Percentiles rank a stretch among this genome's conserved stretches.
Conservation (phyloP, 2,329 filamentous ascomycete genomes). For the Fusarium sp. region DNA sequence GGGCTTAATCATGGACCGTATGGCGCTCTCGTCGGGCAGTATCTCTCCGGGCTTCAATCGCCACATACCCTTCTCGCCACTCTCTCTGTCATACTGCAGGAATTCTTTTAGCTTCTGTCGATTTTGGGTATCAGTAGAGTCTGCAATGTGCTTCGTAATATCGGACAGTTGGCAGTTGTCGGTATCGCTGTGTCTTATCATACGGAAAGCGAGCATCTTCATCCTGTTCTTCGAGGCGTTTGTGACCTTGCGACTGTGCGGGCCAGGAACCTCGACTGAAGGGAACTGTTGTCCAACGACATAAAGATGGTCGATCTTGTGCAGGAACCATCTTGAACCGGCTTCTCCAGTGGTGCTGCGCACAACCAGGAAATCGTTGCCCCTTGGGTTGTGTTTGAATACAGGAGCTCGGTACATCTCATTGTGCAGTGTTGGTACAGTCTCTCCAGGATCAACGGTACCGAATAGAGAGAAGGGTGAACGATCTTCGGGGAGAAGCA, state of each 20-base stretch:
- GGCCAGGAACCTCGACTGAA: constrained; percentile 89
- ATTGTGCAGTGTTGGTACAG: constrained; percentile 90
- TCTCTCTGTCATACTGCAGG: constrained; percentile 86
- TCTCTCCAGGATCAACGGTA: constrained; percentile 89
- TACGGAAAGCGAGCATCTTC: constrained; percentile 93
- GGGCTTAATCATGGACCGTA: constrained; percentile 90
- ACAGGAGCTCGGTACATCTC: constrained; percentile 95
- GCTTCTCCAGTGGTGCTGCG: constrained; percentile 81
- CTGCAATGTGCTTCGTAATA: constrained; percentile 91
- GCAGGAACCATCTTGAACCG: constrained; percentile 84
- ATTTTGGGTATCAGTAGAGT: constrained; percentile 94
- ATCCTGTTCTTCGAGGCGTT: constrained; percentile 97
- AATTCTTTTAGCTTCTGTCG: constrained; percentile 98
- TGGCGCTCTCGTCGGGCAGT: constrained; percentile 81
- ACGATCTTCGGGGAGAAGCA: constrained; percentile 91
- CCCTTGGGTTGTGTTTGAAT: constrained; percentile 83
- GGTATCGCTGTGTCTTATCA: constrained; percentile 80
- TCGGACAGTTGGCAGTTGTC: constrained; percentile 79
- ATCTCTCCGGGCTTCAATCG: constrained; percentile 77
- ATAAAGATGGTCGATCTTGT: constrained; percentile 90
- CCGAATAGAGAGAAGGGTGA: constrained; percentile 97
- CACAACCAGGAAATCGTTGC: constrained; percentile 87
- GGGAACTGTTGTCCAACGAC: constrained; percentile 95
- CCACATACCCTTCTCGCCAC: constrained; percentile 79
- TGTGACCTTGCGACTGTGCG: constrained; percentile 93